Base-by-base conservation (phyloP, 202 grass and related monocot species). In the Setaria italica region DNA sequence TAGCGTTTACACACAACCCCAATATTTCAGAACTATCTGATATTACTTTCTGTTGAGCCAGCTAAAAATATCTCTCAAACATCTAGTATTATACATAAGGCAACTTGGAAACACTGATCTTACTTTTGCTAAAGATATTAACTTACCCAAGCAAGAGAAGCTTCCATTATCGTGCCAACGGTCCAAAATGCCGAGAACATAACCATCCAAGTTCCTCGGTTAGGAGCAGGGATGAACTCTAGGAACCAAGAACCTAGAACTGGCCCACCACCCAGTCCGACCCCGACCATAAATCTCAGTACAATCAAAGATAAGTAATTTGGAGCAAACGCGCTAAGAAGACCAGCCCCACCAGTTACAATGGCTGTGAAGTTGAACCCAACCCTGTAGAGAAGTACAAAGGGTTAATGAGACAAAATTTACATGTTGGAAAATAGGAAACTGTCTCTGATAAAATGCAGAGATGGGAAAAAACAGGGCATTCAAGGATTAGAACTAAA, bases 231-330 rank as follows among this genome's bases (percentile, higher is more conserved):
- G 74, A 99, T 88, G 78, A 99, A 99, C 80, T 99, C 97, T 74
- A 99, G 85, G 88, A 99, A 99, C 90, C 97, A 99, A 77, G 97
- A 99, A 82, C 88, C 87, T 51, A 99, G 87, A 87, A 99, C 97
- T 53, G 92, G 97, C 13, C 94, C 97, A 78, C 92, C 90, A 78
- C 94, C 92, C 77, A 99, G 79, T 83, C 94, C 94, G 75, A 99
- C 81, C 65, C 97, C 97, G 10, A 99, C 97, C 74, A 99, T 92
- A 85, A 99, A 99, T 70, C 97, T 90, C 54, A 95, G 82, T 54
- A 85, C 41, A 82, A 99, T 91, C 85, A 99, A 84, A 77, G 92
- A 88, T 75, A 91, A 76, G 78, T 99, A 96, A 87, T 96, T 99
- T 79, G 97, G 93, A 9, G 93, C 92, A 56, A 99, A 94, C 20